A percentile compares a stretch with the other conserved stretches of the same genome.
phyloP scores from a whole-genome alignment of 2,329 filamentous ascomycete species.

The Nemania sp. region DNA sequence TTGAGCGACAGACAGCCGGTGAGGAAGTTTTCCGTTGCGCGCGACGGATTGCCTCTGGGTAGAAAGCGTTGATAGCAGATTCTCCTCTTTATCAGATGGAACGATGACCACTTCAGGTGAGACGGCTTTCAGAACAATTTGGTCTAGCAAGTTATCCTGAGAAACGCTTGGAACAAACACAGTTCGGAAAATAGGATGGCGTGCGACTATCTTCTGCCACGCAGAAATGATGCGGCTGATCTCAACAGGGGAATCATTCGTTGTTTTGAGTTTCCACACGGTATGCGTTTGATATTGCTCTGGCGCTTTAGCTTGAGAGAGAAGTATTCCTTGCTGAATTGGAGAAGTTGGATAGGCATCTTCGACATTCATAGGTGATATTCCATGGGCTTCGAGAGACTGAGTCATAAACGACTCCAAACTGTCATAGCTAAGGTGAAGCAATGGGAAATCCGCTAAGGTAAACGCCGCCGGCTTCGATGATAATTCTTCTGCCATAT shows the following conservation, averaged over 20 bases:
- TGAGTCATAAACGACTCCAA: not conserved
- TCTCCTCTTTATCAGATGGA: too few relatives aligned
- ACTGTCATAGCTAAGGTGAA: not conserved
- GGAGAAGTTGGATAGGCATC: conserved; percentile 6
- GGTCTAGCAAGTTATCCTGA: not conserved
- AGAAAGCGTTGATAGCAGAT: too few relatives aligned
- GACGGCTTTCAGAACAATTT: conserved; percentile 1
- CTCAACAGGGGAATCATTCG: not conserved
- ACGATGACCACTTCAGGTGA: too few relatives aligned
- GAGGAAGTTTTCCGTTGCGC: too few relatives aligned
- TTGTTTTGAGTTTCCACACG: not conserved
- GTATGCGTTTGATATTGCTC: not conserved
- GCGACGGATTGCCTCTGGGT: too few relatives aligned
- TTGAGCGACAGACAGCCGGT: too few relatives aligned
- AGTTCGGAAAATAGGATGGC: not conserved
- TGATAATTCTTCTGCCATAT: not conserved
- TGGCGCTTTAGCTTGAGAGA: not conserved
- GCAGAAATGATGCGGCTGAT: not conserved
- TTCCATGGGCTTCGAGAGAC: not conserved
- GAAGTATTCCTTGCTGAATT: not conserved
- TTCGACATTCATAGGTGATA: not conserved
- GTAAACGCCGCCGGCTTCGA: not conserved
- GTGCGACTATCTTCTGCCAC: not conserved
- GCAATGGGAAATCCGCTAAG: not conserved
- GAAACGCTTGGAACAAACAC: not conserved